Evolutionary conservation across 2,329 filamentous ascomycete species (phyloP).

Genomic region (Aspergillus jensenii): DNA sequence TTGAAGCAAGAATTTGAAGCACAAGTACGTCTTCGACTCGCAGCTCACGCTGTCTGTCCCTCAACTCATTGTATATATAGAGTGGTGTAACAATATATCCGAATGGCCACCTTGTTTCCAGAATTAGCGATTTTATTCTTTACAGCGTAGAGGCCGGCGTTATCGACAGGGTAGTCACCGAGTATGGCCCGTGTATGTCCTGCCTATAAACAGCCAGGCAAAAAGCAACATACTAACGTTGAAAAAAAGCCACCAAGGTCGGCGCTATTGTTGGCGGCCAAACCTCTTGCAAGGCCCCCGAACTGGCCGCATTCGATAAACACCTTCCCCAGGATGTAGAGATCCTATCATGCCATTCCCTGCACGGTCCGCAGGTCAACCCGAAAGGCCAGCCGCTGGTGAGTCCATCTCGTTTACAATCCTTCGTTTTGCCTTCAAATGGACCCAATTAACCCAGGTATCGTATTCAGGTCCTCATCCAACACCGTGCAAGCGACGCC

Average conservation of each 20-base stretch:
- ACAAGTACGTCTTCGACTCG: slow-evolving; percentile 67
- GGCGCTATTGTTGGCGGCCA: slow-evolving; percentile 95
- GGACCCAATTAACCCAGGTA: neutral
- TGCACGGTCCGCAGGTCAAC: slow-evolving; percentile 90
- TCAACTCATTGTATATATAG: slow-evolving; percentile 57
- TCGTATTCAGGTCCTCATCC: slow-evolving; percentile 67
- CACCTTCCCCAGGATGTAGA: slow-evolving; percentile 85
- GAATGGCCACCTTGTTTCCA: slow-evolving; percentile 94
- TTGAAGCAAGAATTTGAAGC: slow-evolving; percentile 78
- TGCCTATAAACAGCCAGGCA: slow-evolving; percentile 6
- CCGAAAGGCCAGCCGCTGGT: slow-evolving; percentile 87
- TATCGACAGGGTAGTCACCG: slow-evolving; percentile 81
- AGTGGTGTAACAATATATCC: slow-evolving; percentile 81
- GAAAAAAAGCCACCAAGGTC: slow-evolving; percentile 76
- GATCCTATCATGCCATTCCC: slow-evolving; percentile 93
- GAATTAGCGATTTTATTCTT: slow-evolving; percentile 96
- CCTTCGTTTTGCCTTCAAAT: neutral
- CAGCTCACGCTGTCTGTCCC: slow-evolving; percentile 31
- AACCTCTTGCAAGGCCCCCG: slow-evolving; percentile 96
- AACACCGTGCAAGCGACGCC: slow-evolving; percentile 79
- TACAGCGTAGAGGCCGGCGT: slow-evolving; percentile 96
- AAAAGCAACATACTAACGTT: slow-evolving; percentile 25
- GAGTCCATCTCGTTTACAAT: slow-evolving; percentile 17
- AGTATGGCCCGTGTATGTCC: slow-evolving; percentile 86
- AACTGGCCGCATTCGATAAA: slow-evolving; percentile 89